Evolutionary conservation across 805 yeast species (phyloP), one percentile per base, ranked within the genome.

Genomic region (Starmera pachycereana): DNA sequence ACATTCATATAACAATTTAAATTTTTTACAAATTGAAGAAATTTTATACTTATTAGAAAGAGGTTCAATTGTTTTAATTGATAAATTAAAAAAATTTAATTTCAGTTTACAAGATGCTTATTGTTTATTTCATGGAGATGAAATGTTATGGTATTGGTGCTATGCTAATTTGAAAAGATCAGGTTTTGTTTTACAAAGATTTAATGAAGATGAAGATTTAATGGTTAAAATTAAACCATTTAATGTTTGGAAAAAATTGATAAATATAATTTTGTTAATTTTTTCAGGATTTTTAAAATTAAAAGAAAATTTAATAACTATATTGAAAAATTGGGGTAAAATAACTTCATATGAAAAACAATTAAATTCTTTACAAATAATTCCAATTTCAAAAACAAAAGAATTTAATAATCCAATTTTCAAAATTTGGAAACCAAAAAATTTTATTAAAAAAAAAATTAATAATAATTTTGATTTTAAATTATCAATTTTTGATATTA

Each of bases 371-470:
- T 22, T 22, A 22, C 27, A 22, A 22, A 22, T 22, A 22, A 22
- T 22, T 8, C 27, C 27, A 22, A 8, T 22, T 7, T 22, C 27
- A 22, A 22, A 6, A 22, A 22, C 5, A 22, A 2, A 4, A 7
- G 27, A 22, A 22, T 22, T 22, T 22, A 22, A 22, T 22, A 22
- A 22, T 22, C 27, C 81, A 3, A 63, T 73, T 0, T 88, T 67
- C 50, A 69, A 81, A 50, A 83, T 85, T 3, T 89, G 96, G 96
- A 87, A 84, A 55, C 97, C 97, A 2, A 64, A 69, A 2, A 69
- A 83, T 0, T 60, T 65, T 3, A 89, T 83, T 62, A 78, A 78
- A 43, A 87, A 87, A 49, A 77, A 75, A 29, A 50, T 54, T 18
- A 94, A 95, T 1, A 77, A 81, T 0, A 36, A 52, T 3, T 95